Conservation (phyloP, 495 filamentous ascomycete genomes). For the Umbilicaria muhlenbergii region DNA sequence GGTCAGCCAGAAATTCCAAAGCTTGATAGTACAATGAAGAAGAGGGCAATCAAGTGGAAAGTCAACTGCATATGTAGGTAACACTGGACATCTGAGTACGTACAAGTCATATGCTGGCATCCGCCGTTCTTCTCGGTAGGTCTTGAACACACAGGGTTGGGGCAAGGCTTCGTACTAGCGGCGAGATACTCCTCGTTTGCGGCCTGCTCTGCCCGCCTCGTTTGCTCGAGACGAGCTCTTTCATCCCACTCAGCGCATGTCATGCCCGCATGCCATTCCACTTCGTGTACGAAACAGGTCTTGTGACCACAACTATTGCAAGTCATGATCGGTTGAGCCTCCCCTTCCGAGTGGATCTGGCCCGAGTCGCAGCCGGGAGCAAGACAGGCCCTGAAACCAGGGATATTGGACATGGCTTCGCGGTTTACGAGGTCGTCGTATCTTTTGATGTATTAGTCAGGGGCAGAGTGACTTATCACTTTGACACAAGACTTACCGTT, state of each 20-base stretch:
- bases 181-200: slow-evolving; percentile 1
- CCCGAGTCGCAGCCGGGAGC: slow-evolving; percentile 1
- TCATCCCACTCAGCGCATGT: slow-evolving; percentile 1
- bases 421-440: slow-evolving; percentile 1
- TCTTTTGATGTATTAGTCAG: background rate
- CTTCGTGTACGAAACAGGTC: slow-evolving; percentile 3
- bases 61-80: too few relatives aligned
- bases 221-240: background rate
- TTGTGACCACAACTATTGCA: background rate
- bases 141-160: background rate
- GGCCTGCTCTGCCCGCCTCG: background rate
- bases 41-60: too few relatives aligned
- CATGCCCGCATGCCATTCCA: background rate
- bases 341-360: background rate
- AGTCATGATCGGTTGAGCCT: slow-evolving; percentile 2
- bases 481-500: background rate
- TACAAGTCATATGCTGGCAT: slow-evolving; percentile 6
- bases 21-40: too few relatives aligned
- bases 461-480: background rate
- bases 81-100: background rate
- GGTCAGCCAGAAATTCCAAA: too few relatives aligned
- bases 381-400: slow-evolving; percentile 2
- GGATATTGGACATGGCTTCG: background rate
- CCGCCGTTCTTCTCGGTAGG: background rate
- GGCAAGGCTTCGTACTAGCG: background rate